A percentile compares a stretch with the other conserved stretches of the same genome.
Evolutionary conservation across 306 rosid species (phyloP).

Genomic region (Casuarina glauca): DNA sequence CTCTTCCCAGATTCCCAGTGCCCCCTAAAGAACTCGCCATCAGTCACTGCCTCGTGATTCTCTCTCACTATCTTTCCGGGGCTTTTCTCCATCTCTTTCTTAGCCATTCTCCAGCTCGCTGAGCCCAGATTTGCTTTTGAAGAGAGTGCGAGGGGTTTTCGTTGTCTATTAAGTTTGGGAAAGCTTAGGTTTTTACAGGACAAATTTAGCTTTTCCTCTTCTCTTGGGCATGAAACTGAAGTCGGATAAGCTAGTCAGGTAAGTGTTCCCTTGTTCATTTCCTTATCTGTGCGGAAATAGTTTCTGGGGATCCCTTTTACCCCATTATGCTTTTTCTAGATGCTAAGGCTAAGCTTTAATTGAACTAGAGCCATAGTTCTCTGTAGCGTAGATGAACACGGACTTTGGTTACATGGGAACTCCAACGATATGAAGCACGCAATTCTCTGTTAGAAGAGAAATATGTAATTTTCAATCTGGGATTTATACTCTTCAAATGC

Average conservation of each 20-base stretch:
- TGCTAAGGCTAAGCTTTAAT: conserved; percentile 3
- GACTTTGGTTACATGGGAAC: not conserved
- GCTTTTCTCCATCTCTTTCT: not conserved
- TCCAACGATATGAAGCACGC: not conserved
- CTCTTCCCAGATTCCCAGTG: not conserved
- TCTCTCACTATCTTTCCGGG: not conserved
- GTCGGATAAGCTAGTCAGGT: conserved; percentile 82
- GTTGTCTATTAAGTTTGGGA: not conserved
- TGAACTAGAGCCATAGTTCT: conserved; percentile 6
- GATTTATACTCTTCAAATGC: not conserved
- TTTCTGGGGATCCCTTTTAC: not conserved
- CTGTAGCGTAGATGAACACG: conserved; percentile 1
- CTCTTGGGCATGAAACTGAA: conserved; percentile 54
- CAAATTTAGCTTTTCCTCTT: conserved; percentile 22
- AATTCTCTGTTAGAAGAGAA: not conserved
- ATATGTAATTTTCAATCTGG: too few relatives aligned
- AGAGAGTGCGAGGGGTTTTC: not conserved
- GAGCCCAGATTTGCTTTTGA: conserved; percentile 20
- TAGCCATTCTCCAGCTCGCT: not conserved
- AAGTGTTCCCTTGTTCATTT: conserved; percentile 2
- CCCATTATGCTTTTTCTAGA: conserved; percentile 2
- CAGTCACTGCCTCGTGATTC: not conserved
- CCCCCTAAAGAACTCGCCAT: not conserved
- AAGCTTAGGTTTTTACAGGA: conserved; percentile 19
- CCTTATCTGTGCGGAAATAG: not conserved